These are phyloP conservation scores for Xylaria longipes DNA, from an alignment of 495 filamentous ascomycete genomes.

Conservation along the genomic window DNA sequence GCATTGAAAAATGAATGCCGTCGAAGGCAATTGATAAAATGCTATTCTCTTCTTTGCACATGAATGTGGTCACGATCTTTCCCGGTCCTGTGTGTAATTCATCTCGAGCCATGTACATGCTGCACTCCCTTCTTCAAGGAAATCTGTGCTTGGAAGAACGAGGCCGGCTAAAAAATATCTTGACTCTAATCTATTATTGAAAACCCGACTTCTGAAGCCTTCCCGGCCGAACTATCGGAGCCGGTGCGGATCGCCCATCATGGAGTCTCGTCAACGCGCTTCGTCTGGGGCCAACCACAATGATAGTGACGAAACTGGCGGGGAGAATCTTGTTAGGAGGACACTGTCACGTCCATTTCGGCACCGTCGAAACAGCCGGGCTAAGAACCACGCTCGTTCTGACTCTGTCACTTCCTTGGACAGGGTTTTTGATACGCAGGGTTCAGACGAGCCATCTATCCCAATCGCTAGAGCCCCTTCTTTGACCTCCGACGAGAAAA, in stretches of 20 bases:
- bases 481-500: conserved; percentile 36
- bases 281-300: neutral
- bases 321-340: neutral
- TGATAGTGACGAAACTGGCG: neutral
- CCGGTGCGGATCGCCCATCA: neutral
- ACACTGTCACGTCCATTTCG: conserved; percentile 29
- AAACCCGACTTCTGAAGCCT: neutral
- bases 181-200: neutral
- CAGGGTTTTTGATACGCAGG: conserved; percentile 35
- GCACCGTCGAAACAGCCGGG: conserved; percentile 24
- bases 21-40: neutral
- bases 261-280: neutral
- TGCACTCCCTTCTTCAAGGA: neutral
- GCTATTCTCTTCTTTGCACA: neutral
- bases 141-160: neutral
- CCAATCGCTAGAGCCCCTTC: conserved; percentile 21
- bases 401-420: conserved; percentile 36
- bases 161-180: neutral
- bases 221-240: neutral
- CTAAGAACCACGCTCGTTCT: conserved; percentile 28
- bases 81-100: neutral
- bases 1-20: neutral
- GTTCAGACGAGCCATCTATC: conserved; percentile 7
- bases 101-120: conserved; percentile 1
- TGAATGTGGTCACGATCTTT: neutral